Percentiles rank a stretch among this genome's conserved stretches.
These are phyloP conservation scores for Amniculicola lignicola DNA, from an alignment of 495 filamentous ascomycete species.

Conservation along the genomic window DNA sequence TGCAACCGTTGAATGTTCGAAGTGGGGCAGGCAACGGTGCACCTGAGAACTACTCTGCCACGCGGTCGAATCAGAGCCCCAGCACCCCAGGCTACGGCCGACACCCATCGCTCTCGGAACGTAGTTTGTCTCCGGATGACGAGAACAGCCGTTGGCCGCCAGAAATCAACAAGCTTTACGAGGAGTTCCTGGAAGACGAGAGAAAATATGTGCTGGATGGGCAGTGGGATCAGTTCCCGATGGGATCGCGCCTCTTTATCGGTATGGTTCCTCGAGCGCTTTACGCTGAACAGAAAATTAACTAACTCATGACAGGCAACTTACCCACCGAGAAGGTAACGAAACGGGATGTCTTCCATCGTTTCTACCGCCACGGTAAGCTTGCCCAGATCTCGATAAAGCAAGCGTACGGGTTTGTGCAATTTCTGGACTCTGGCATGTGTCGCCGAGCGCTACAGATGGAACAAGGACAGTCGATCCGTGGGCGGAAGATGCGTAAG, in stretches of 20 bases:
- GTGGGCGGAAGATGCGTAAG: constrained; percentile 90
- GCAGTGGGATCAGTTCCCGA: constrained; percentile 89
- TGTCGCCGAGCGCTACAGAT: constrained; percentile 68
- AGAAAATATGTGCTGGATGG: constrained; percentile 79
- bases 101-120: constrained; percentile 33
- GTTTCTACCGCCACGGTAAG: constrained; percentile 81
- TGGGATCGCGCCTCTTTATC: constrained; percentile 83
- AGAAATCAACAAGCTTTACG: constrained; percentile 70
- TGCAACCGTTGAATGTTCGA: constrained; percentile 48
- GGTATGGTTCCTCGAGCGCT: constrained; percentile 61
- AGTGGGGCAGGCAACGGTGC: constrained; percentile 45
- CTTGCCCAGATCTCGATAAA: constrained; percentile 96
- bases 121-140: constrained; percentile 15
- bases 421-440: constrained; percentile 74
- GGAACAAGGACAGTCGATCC: constrained; percentile 73
- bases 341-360: constrained; percentile 87
- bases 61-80: constrained; percentile 45
- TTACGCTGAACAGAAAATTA: background rate
- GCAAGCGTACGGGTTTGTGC: constrained; percentile 94
- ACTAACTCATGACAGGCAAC: constrained; percentile 62
- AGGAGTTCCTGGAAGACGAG: constrained; percentile 77
- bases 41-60: constrained; percentile 24
- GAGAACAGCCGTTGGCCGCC: constrained; percentile 53
- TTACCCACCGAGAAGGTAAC: constrained; percentile 88
- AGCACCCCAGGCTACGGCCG: constrained; percentile 24